Percentiles rank a stretch among this genome's conserved stretches.
Evolutionary conservation across 2,329 filamentous ascomycete species (phyloP).

Genomic region (Fusarium veterinarium): DNA sequence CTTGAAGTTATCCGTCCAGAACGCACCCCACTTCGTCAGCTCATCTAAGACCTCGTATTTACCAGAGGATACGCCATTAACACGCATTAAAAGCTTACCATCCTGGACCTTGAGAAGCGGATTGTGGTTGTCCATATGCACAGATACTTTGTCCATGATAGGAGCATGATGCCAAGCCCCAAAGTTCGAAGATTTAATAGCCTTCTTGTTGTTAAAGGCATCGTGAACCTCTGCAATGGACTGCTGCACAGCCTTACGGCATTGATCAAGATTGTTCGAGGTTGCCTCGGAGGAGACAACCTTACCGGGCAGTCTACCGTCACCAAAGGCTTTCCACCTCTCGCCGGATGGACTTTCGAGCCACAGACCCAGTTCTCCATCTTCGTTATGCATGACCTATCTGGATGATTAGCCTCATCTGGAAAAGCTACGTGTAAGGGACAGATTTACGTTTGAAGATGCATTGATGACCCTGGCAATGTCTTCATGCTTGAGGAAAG

Average conservation of each 20-base stretch:
- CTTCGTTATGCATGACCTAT: background rate
- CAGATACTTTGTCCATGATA: background rate
- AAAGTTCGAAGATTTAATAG: background rate
- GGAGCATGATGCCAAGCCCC: background rate
- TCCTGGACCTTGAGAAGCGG: background rate
- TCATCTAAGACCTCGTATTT: background rate
- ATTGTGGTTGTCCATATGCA: background rate
- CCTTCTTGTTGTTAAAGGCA: background rate
- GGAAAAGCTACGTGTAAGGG: no score
- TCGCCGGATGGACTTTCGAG: background rate
- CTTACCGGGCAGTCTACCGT: background rate
- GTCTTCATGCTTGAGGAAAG: background rate
- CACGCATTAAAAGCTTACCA: background rate
- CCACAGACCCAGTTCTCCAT: background rate
- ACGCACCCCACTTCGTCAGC: background rate
- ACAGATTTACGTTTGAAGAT: background rate
- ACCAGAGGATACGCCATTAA: background rate
- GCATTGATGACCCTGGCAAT: no score
- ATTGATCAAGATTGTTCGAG: background rate
- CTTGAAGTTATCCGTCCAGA: no score
- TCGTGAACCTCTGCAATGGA: background rate
- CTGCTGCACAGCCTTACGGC: background rate
- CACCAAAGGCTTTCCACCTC: background rate
- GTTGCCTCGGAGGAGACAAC: background rate
- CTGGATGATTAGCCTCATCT: no score